These are phyloP conservation scores for Xylariaceae sp. DNA, from an alignment of 2,329 filamentous ascomycete species.

Conservation along the genomic window DNA sequence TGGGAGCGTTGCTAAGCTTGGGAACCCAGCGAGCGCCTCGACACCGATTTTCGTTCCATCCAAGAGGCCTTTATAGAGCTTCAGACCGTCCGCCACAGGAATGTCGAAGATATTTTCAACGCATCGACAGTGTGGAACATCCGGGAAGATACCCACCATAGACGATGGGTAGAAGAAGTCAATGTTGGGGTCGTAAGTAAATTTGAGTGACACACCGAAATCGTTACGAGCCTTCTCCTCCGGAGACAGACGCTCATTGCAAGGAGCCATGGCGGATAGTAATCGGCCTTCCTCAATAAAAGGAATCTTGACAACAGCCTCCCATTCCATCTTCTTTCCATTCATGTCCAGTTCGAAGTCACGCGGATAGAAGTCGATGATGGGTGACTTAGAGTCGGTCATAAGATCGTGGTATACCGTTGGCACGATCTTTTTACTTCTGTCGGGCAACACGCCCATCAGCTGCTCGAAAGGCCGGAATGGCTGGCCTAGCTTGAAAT, in stretches of 20 bases:
- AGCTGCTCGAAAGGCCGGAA: constrained; percentile 94
- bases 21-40: constrained; percentile 87
- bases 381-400: constrained; percentile 84
- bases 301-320: constrained; percentile 96
- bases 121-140: constrained; percentile 80
- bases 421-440: constrained; percentile 95
- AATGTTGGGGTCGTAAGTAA: constrained; percentile 72
- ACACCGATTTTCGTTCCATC: constrained; percentile 77
- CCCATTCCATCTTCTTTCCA: constrained; percentile 99
- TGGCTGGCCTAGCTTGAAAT: constrained; percentile 90
- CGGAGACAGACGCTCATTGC: constrained; percentile 68
- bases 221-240: constrained; percentile 80
- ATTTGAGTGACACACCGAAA: constrained; percentile 89
- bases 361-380: constrained; percentile 95
- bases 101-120: constrained; percentile 96
- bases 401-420: constrained; percentile 83
- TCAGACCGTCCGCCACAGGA: constrained; percentile 83
- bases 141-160: constrained; percentile 82
- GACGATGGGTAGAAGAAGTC: constrained; percentile 85
- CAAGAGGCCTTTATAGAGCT: constrained; percentile 77
- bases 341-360: constrained; percentile 99
- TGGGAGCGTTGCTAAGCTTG: constrained; percentile 78
- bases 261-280: constrained; percentile 77
- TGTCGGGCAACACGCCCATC: constrained; percentile 95
- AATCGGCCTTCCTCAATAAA: constrained; percentile 93